A percentile compares a stretch with the other conserved stretches of the same genome.
phyloP scores from a whole-genome alignment of 2,329 filamentous ascomycete genomes.

The Fusarium sororula region DNA sequence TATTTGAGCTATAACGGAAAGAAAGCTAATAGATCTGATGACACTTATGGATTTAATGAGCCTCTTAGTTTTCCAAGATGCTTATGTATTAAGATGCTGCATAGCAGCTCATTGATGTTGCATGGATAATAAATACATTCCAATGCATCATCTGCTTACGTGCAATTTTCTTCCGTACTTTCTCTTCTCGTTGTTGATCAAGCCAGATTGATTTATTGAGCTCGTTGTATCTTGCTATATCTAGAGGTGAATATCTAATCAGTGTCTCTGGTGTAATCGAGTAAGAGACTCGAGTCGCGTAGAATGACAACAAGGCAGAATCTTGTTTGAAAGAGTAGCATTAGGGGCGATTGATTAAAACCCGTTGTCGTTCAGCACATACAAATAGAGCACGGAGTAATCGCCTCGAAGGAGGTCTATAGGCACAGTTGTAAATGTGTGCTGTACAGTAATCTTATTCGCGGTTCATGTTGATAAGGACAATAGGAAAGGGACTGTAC shows the following conservation, averaged over 20 bases:
- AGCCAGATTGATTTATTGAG: background rate
- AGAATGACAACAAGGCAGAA: background rate
- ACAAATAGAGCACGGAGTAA: background rate
- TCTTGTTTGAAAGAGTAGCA: background rate
- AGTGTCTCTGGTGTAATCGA: background rate
- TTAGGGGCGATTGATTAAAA: background rate
- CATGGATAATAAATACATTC: background rate
- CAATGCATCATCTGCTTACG: background rate
- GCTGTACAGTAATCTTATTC: background rate
- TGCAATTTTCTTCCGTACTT: background rate
- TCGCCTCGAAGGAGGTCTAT: background rate
- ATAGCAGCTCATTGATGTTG: background rate
- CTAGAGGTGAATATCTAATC: background rate
- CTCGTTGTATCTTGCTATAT: background rate
- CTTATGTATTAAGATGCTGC: background rate
- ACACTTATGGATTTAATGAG: constrained; percentile 27
- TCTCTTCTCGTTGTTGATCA: background rate
- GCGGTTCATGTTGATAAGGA: background rate
- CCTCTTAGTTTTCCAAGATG: background rate
- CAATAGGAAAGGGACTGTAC: background rate
- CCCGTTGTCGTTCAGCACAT: background rate
- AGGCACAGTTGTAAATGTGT: background rate
- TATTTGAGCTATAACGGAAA: constrained; percentile 44
- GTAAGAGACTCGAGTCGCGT: background rate
- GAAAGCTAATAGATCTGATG: constrained; percentile 46